Evolutionary conservation across 2,329 filamentous ascomycete genomes (phyloP).

Genomic region (Pezicula neosporulosa): DNA sequence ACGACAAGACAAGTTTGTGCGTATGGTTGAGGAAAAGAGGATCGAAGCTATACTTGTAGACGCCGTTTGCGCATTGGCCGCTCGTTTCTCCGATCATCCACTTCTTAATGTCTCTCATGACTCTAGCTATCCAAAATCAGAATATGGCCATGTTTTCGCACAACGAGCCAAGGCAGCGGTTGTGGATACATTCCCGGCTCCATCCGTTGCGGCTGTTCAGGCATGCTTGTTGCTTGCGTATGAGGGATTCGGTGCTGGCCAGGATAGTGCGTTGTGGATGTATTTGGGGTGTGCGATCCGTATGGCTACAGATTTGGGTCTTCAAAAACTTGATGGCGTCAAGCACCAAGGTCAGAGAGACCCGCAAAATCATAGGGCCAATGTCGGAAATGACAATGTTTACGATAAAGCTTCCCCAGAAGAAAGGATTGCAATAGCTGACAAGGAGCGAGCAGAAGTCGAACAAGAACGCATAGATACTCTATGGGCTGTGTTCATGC

Average conservation of each 20-base stretch:
- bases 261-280: slow-evolving; percentile 92
- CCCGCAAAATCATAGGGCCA: slow-evolving; percentile 31
- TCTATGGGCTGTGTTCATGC: slow-evolving; percentile 86
- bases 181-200: slow-evolving; percentile 78
- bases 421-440: slow-evolving; percentile 29
- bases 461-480: slow-evolving; percentile 84
- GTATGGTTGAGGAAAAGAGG: slow-evolving; percentile 75
- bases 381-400: slow-evolving; percentile 28
- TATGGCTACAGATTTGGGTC: slow-evolving; percentile 74
- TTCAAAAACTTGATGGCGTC: slow-evolving; percentile 78
- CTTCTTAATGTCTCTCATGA: slow-evolving; percentile 47
- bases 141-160: slow-evolving; percentile 75
- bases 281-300: slow-evolving; percentile 85
- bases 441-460: slow-evolving; percentile 57
- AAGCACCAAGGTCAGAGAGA: slow-evolving; percentile 45
- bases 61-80: slow-evolving; percentile 77
- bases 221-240: slow-evolving; percentile 82
- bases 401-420: slow-evolving; percentile 35
- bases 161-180: slow-evolving; percentile 80
- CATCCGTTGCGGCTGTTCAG: slow-evolving; percentile 79
- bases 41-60: slow-evolving; percentile 84
- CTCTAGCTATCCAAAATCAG: slow-evolving; percentile 50
- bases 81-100: slow-evolving; percentile 69
- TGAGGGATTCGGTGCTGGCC: slow-evolving; percentile 83
- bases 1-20: slow-evolving; percentile 66